These are phyloP conservation scores for Trametes meyenii DNA, from an alignment of 768 basidiomycete genomes.

Conservation along the genomic window DNA sequence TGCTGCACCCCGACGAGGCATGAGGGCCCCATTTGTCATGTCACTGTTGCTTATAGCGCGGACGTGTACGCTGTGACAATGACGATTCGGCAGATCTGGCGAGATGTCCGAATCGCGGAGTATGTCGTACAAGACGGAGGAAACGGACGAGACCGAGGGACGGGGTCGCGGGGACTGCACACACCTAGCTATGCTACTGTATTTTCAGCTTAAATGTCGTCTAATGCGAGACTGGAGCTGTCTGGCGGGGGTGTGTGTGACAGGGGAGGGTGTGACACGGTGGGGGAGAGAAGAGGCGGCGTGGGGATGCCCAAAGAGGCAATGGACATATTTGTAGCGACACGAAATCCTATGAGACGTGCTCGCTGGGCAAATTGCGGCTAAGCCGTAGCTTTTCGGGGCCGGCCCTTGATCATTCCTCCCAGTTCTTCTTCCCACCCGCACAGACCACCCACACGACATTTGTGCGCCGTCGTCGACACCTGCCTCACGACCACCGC, in stretches of 20 bases:
- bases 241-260: slow-evolving; percentile 16
- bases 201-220: not conserved
- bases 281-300: slow-evolving; percentile 26
- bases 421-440: slow-evolving; percentile 17
- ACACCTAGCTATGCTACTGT: not conserved
- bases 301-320: slow-evolving; percentile 27
- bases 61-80: slow-evolving; percentile 22
- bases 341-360: slow-evolving; percentile 31
- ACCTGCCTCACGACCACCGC: slow-evolving; percentile 1
- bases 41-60: slow-evolving; percentile 11
- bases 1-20: slow-evolving; percentile 73
- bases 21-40: slow-evolving; percentile 29
- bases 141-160: not conserved
- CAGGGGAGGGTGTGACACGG: slow-evolving; percentile 28
- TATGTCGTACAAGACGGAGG: slow-evolving; percentile 1
- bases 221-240: too few species aligned
- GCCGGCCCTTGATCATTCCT: slow-evolving; percentile 26
- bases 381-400: slow-evolving; percentile 29
- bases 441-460: slow-evolving; percentile 9
- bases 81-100: slow-evolving; percentile 14
- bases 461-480: not conserved
- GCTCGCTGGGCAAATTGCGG: slow-evolving; percentile 30
- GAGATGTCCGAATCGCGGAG: slow-evolving; percentile 10
- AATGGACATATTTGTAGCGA: slow-evolving; percentile 32
- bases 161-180: not conserved